phyloP scores from a whole-genome alignment of 176 grass and related monocot genomes.

The Aegilops longissima region DNA sequence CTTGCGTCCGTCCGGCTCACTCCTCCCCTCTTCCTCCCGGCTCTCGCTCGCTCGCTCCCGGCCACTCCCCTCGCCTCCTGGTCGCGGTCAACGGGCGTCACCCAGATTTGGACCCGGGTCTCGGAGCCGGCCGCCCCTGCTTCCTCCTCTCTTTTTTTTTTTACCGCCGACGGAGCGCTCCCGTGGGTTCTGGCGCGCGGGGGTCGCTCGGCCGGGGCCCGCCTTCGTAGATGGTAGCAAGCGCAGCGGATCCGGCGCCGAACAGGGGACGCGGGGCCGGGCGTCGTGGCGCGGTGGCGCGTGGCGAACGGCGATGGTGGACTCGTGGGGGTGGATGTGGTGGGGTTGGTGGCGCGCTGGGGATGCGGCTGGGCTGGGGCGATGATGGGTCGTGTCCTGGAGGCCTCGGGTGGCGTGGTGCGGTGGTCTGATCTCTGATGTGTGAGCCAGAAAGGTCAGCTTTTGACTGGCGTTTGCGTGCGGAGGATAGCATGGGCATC shows the following conservation, averaged over 20 bases:
- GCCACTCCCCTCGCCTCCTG: constrained; percentile 16
- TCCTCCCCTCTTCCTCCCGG: not conserved
- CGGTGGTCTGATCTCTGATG: constrained; percentile 37
- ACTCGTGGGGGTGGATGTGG: not conserved
- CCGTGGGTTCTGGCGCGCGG: not conserved
- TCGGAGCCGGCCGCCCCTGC: not conserved
- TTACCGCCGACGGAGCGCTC: constrained; percentile 5
- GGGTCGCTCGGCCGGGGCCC: constrained; percentile 23
- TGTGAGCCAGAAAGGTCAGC: constrained; percentile 24
- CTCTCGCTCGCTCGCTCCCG: constrained; percentile 4
- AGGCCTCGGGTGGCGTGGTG: not conserved
- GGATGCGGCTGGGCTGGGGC: not conserved
- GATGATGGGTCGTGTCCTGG: not conserved
- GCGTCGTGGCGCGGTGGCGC: not conserved
- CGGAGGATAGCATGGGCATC: not conserved
- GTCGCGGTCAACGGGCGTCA: constrained; percentile 66
- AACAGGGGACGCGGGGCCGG: constrained; percentile 15
- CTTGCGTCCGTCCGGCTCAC: constrained; percentile 33
- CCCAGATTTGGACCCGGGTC: constrained; percentile 56
- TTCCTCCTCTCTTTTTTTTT: not conserved
- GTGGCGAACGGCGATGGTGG: not conserved
- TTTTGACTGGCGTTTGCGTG: not conserved
- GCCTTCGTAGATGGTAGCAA: not conserved
- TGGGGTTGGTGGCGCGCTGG: constrained; percentile 15
- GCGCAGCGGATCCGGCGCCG: not conserved